phyloP scores from a whole-genome alignment of 345 rosid genomes.

The Reutealis trisperma region DNA sequence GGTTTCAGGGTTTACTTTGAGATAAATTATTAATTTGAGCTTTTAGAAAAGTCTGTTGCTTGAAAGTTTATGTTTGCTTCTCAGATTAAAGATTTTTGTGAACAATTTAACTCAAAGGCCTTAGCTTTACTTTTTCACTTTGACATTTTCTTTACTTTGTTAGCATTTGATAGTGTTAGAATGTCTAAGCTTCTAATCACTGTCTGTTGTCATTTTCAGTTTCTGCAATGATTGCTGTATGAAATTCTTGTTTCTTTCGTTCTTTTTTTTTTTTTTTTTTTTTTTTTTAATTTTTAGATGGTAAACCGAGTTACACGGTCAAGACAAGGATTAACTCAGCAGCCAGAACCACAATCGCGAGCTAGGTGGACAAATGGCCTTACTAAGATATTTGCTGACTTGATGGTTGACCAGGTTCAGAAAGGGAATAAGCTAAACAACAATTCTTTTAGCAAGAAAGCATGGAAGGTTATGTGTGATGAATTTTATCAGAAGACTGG shows the following conservation, averaged over 20 bases:
- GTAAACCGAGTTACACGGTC: conserved; percentile 33
- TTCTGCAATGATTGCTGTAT: neutral
- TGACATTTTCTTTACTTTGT: neutral
- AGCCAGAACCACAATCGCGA: conserved; percentile 37
- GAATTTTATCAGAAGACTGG: conserved; percentile 43
- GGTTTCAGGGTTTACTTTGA: neutral
- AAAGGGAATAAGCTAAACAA: conserved; percentile 45
- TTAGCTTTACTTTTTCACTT: too few species aligned
- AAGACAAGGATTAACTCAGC: conserved; percentile 26
- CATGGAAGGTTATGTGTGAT: conserved; percentile 45
- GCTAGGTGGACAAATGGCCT: conserved; percentile 47
- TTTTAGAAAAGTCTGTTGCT: neutral
- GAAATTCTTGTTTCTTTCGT: neutral
- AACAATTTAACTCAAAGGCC: neutral
- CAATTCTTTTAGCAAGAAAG: conserved; percentile 40
- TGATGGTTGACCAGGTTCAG: conserved; percentile 47
- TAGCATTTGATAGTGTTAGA: neutral
- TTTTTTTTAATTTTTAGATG: conserved; percentile 27
- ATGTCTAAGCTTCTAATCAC: neutral
- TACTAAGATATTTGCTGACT: conserved; percentile 46
- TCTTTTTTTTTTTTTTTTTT: neutral
- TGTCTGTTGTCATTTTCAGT: too few species aligned
- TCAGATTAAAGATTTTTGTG: neutral
- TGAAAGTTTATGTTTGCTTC: neutral
- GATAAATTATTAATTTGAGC: too few species aligned